Evolutionary conservation across 495 filamentous ascomycete species (phyloP), one percentile per base, ranked within the genome.

Genomic region (Talaromyces adpressus): DNA sequence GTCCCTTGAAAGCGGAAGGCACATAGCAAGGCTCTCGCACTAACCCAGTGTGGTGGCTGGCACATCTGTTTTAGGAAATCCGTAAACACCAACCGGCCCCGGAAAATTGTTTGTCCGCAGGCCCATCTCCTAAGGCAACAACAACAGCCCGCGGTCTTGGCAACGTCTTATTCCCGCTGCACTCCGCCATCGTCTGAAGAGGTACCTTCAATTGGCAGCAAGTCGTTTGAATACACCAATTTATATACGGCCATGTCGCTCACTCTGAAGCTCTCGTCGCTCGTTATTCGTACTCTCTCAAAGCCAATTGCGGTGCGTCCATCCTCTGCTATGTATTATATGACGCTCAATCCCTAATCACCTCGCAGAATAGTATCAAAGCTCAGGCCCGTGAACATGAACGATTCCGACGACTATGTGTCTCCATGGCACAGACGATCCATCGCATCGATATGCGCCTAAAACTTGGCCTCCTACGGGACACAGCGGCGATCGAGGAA

Each of bases 401-500:
- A 54, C 81, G 86, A 18, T 99, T 98, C 77, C 90, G 95, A 18
- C 75, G 75, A n/a, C 27, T 85, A 45, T 91, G 88, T 71, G 75
- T 91, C 67, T 73, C 74, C 25, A 86, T 95, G 71, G 95, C 94
- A 27, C 94, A 99, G 67, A 73, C 81, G 6, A 88, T 99, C 36
- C 94, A 99, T 73, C 89, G 89, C 65, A 77, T 96, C 66, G 95
- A 98, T 72, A 98, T 99, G 93, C 88, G 91, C 20, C 80, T 97
- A 65, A 87, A 90, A 14, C 83, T 98, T 29, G 91, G 93, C 3
- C 78, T 91, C 2, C 81, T 99, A 9, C 90, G 94, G 64, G 91
- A 98, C 71, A 79, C 79, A 53, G 85, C 89, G 9, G 86, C 81
- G 4, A 78, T 83, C 27, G 81, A 87, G 54, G 71, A 74, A 59